A percentile compares a stretch with the other conserved stretches of the same genome.
Conservation (phyloP, 106 monocot genomes). For the Acorus gramineus region DNA sequence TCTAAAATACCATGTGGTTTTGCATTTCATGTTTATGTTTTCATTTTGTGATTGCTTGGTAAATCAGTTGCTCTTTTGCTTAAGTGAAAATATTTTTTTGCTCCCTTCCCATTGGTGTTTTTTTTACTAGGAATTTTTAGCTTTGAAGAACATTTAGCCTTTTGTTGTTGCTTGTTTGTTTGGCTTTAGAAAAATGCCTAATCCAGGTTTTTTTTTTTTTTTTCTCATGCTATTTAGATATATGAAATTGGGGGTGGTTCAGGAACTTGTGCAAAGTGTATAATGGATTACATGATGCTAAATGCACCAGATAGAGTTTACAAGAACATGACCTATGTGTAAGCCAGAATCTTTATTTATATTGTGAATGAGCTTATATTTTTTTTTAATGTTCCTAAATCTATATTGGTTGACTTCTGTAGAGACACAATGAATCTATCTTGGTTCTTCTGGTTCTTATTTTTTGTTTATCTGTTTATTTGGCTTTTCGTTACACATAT, state of each 20-base stretch:
- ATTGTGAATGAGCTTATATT: background rate
- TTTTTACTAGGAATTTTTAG: too few species aligned
- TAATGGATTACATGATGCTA: constrained; percentile 98
- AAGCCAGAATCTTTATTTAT: constrained; percentile 12
- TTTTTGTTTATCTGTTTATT: too few species aligned
- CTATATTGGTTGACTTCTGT: background rate
- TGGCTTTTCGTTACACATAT: too few species aligned
- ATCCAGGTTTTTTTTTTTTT: background rate
- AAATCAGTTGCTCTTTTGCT: too few species aligned
- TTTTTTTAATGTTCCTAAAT: constrained; percentile 1
- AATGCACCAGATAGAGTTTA: constrained; percentile 94
- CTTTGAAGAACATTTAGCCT: too few species aligned
- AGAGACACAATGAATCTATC: background rate
- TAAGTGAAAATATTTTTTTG: too few species aligned
- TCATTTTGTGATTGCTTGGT: too few species aligned
- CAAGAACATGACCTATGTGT: constrained; percentile 91
- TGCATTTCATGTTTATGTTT: too few species aligned
- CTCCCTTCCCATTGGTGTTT: too few species aligned
- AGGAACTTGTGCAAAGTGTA: constrained; percentile 96
- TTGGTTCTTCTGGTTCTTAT: too few species aligned
- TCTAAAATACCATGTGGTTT: background rate
- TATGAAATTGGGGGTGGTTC: constrained; percentile 99
- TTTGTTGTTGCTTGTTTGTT: too few species aligned
- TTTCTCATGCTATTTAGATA: constrained; percentile 42
- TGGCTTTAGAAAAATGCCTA: too few species aligned